Base-by-base conservation (phyloP, 1,284 basidiomycete species). In the Ustilago shanxiensis region DNA sequence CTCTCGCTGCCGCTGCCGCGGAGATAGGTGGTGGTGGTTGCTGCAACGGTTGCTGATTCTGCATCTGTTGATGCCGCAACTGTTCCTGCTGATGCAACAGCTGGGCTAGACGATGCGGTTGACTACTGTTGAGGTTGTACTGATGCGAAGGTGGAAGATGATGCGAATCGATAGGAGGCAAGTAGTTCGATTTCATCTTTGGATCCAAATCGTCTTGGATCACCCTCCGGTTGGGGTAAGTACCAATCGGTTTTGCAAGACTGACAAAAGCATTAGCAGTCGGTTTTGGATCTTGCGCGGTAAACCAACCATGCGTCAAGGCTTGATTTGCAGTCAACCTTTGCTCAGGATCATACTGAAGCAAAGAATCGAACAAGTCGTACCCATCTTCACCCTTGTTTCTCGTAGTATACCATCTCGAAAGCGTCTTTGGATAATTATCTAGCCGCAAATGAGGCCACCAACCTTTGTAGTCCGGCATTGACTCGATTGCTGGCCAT, bases 401-500 rank as follows among this genome's bases (percentile, higher is more conserved):
- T 44, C 92, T 89, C 37, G 90, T 77, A n/a, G 82, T 80, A 80
- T 93, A 96, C 96, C 96, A 98, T 13, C 91, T 90, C 0, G 87
- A 84, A 0, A 95, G 89, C 22, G 90, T 90, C 79, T 92, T 91
- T 26, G 89, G 87, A 81, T 91, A 92, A 52, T 71, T 72, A 18
- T 82, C 77, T 50, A 79, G 66, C 1, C 68, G 37, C 11, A 77
- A 56, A 52, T 73, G 67, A 41, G 63, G 39, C 41, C 60, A 89
- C 91, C 82, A 85, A 90, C 91, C 88, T 88, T 84, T 95, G 93
- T 45, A 98, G 89, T 24, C 92, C 88, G 76, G 91, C 91, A 89
- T 97, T 91, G 80, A 91, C 93, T 73, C 89, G n/a, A 98, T 89
- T 8, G 91, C 91, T 0, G 93, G 93, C 95, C 96, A 99, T 14